Evolutionary conservation across 2,329 filamentous ascomycete species (phyloP), one percentile per base, ranked within the genome.

Genomic region (Delphinella strobiligena): DNA sequence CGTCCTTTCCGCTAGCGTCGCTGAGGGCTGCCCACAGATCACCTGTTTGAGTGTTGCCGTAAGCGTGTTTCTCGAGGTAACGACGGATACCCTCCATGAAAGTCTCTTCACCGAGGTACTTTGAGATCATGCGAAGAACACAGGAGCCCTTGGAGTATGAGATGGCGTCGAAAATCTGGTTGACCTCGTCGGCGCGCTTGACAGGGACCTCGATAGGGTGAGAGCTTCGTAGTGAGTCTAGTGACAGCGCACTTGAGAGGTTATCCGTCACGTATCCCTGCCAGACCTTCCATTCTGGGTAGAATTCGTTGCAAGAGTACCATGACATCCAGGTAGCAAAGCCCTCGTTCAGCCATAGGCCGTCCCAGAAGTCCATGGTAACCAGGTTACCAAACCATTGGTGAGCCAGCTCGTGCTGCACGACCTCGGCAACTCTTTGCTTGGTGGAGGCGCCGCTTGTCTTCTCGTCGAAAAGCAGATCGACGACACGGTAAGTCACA

Each of bases 381-480:
- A 95, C 89, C 38, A 95, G 67, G 65, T 96, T 95, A 47, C 89
- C 89, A 55, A 96, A 96, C 89, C 89, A 96, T 63, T 95, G 89
- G 63, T 96, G 89, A 31, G 89, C 89, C 56, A 96, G 70, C 61
- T 96, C 89, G 66, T 96, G 89, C 69, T 95, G 88, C 19, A 96
- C 89, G 31, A 91, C 86, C 61, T 95, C 89, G 38, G 89, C 89
- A 40, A 96, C 84, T 30, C 88, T 80, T 66, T 95, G 83, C 67
- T 93, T 95, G 45, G 80, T 85, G 29, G 82, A 80, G 15, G 89
- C 88, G 54, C 87, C 83, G 53, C 84, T 91, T 3, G 76, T 82
- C 71, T 93, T 91, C 63, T 95, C 86, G 52, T 96, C 89, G 46
- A 93, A 76, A 43, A 96, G 73, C 34, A 96, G 63, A 55, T 93